A percentile compares a stretch with the other conserved stretches of the same genome.
These are phyloP conservation scores for Nectriaceae sp. DNA, from an alignment of 2,329 filamentous ascomycete species.

Conservation along the genomic window DNA sequence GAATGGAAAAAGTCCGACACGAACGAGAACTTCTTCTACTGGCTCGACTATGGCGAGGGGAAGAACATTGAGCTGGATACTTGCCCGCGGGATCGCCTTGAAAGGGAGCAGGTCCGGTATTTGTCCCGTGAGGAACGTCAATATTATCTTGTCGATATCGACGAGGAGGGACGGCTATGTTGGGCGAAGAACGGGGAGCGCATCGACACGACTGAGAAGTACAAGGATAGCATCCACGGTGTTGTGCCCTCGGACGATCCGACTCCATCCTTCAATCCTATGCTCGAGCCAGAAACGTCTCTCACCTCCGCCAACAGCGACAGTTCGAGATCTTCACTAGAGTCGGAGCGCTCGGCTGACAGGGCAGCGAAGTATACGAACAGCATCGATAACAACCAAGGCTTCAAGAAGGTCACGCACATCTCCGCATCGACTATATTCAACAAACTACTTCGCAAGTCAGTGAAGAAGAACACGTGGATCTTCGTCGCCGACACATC, in stretches of 20 bases:
- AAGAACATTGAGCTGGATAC: constrained; percentile 67
- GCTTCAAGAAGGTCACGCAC: constrained; percentile 57
- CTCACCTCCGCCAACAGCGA: constrained; percentile 26
- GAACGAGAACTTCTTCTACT: constrained; percentile 90
- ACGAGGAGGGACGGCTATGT: constrained; percentile 72
- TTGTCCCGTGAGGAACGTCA: constrained; percentile 79
- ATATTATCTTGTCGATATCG: constrained; percentile 78
- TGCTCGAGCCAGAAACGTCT: constrained; percentile 14
- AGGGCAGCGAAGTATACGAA: constrained; percentile 66
- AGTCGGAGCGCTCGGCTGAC: constrained; percentile 57
- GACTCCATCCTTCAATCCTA: constrained; percentile 52
- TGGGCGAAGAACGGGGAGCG: constrained; percentile 82
- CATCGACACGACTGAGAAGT: constrained; percentile 75
- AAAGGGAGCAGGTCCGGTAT: constrained; percentile 81
- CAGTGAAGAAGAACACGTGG: constrained; percentile 86
- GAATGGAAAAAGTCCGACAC: constrained; percentile 80
- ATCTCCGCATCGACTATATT: constrained; percentile 72
- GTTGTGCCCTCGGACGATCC: constrained; percentile 65
- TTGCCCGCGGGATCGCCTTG: constrained; percentile 73
- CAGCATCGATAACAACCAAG: constrained; percentile 61
- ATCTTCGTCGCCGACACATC: constrained; percentile 89
- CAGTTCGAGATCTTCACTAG: constrained; percentile 39
- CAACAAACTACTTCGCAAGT: constrained; percentile 76
- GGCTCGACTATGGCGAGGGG: constrained; percentile 83
- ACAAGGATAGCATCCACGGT: constrained; percentile 77